phyloP scores from a whole-genome alignment of 768 basidiomycete genomes.

The Mycena galopus region DNA sequence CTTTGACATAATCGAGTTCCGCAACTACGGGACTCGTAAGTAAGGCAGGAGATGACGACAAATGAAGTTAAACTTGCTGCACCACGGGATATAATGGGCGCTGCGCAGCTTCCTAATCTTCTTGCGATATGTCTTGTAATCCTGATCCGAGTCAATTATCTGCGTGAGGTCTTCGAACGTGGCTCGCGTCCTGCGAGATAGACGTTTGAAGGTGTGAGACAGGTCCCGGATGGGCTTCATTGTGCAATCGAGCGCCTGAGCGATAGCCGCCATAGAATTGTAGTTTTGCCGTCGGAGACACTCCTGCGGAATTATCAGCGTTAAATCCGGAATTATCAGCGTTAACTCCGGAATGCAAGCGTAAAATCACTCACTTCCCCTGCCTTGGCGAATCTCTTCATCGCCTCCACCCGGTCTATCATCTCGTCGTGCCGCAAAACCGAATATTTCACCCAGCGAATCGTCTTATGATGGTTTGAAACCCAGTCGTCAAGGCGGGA shows the following conservation, averaged over 20 bases:
- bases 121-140: too few relatives aligned
- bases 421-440: slow-evolving; percentile 3
- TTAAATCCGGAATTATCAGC: background rate
- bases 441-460: background rate
- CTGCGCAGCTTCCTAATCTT: too few relatives aligned
- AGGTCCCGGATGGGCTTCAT: background rate
- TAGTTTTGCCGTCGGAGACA: background rate
- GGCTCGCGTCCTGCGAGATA: background rate
- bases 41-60: too few relatives aligned
- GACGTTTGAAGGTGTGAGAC: background rate
- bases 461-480: background rate
- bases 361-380: background rate
- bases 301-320: too few relatives aligned
- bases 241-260: background rate
- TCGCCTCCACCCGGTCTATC: background rate
- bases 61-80: too few relatives aligned
- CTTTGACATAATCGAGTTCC: background rate
- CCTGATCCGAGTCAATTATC: too few relatives aligned
- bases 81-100: too few relatives aligned
- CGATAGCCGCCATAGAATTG: slow-evolving; percentile 1
- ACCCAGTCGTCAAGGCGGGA: background rate
- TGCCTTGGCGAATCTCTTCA: background rate
- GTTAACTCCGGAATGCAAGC: too few relatives aligned
- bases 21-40: too few relatives aligned
- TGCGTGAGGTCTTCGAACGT: background rate